Evolutionary conservation across 2,329 filamentous ascomycete species (phyloP), one percentile per base, ranked within the genome.

Genomic region (Eutypa lata): DNA sequence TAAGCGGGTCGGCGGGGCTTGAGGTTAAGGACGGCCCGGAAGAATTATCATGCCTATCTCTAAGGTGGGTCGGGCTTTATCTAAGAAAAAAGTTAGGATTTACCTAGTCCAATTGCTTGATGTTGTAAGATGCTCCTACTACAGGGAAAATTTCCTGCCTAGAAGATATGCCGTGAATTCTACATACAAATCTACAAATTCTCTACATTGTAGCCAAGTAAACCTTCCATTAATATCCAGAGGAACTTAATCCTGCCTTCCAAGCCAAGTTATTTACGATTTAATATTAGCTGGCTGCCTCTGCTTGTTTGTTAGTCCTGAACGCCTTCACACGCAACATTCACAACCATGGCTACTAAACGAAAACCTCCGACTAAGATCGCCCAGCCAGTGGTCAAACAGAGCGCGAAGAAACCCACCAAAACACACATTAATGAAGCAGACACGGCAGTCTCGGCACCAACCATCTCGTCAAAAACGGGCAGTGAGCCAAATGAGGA

Each of bases 321-420:
- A 14, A 16, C n/a, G 14, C 19, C 40, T 45, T 48, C 38, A 31
- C 31, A 24, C 16, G 13, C 35, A 38, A 16, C 24, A 18, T 16
- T 19, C 47, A 48, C 33, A 50, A 66, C 56, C 55, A 83, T 84
- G 78, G 82, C 82, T 56, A 79, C 82, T 44, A 87, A 84, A 70
- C 75, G 82, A 66, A 87, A 84, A 76, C 73, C 78, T 53, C 72
- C 80, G 55, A 74, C 76, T 57, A 80, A 79, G 71, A 73, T 87
- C 63, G 81, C 79, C 53, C 71, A 77, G 54, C 84, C 84, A 0
- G 72, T 76, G 14, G 73, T 80, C 55, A 81, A 77, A 67, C 72
- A 76, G 51, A 77, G 73, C 64, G 81, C 81, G 53, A 82, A 80
- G 65, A 67, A 73, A 18, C 63, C 75, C 3, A 69, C 73, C 46